Evolutionary conservation across 2,329 filamentous ascomycete genomes (phyloP), one percentile per base, ranked within the genome.

Genomic region (Aspergillus pseudonomiae): DNA sequence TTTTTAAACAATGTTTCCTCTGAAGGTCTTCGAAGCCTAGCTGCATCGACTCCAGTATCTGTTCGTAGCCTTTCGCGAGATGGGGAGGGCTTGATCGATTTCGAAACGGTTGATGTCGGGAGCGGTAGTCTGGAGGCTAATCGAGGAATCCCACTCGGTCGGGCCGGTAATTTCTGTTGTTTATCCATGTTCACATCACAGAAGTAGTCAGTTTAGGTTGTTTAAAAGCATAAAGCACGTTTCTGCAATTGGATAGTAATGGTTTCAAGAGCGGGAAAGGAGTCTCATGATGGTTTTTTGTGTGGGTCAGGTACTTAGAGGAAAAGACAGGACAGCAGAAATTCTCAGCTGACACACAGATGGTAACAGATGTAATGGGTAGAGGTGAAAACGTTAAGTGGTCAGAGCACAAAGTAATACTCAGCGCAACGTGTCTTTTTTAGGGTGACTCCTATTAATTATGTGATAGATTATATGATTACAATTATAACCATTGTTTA

Each of bases 91-190:
- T 80, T 81, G 60, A 85, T 71, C 36, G 80, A 76, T 63, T 76
- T 78, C 41, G 77, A 70, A 46, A 71, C 68, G 48, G 78, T 76
- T 50, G 79, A 63, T 34, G 75, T 79, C 28, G 81, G 84, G 65
- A 86, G 77, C 14, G 85, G 85, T 54, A 88, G 77, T 67, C 83
- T 81, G 26, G 85, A 87, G 50, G 73, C 69, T 46, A 81, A 79
- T 52, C 85, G 80, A 63, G 85, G 85, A 57, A 87, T 79, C 39
- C 74, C 74, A 62, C 76, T 80, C 30, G 74, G 73, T 45, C 71
- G 74, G 34, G 62, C 64, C 46, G 69, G 71, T 54, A 70, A 68
- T 62, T 69, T 75, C 11, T 69, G 67, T 64, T 75, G 73, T 32
- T 70, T 70, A 45, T 79, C 76, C 78, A 80, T 80, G 34, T 62